These are phyloP conservation scores for Aspergillus cavernicola DNA, from an alignment of 495 filamentous ascomycete species.

Conservation along the genomic window DNA sequence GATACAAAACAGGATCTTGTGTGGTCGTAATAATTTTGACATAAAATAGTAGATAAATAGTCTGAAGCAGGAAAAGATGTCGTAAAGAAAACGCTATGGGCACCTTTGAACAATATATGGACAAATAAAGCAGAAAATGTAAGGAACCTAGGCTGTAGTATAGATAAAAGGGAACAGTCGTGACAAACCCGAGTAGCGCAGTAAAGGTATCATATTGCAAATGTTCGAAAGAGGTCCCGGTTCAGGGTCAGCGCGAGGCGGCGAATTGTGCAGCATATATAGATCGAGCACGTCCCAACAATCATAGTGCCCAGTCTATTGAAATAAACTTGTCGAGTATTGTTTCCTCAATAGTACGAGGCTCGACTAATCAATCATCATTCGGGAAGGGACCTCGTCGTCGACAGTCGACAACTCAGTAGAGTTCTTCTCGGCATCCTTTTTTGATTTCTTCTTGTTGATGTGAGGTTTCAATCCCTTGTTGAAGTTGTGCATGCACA, in stretches of 20 bases:
- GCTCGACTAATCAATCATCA: slow-evolving; percentile 77
- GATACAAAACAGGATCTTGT: slow-evolving; percentile 16
- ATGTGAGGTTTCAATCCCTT: slow-evolving; percentile 88
- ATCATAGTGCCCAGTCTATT: not conserved
- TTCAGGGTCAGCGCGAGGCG: slow-evolving; percentile 20
- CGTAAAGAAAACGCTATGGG: slow-evolving; percentile 20
- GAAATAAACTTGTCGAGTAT: not conserved
- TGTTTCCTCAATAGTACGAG: slow-evolving; percentile 1
- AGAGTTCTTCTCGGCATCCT: slow-evolving; percentile 72
- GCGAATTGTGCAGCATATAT: slow-evolving; percentile 15
- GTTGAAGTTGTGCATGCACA: slow-evolving; percentile 88
- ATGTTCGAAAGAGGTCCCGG: slow-evolving; percentile 25
- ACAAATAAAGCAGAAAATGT: slow-evolving; percentile 14
- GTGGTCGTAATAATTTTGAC: slow-evolving; percentile 21
- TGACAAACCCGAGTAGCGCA: slow-evolving; percentile 23
- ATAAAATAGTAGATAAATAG: slow-evolving; percentile 13
- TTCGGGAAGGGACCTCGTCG: slow-evolving; percentile 57
- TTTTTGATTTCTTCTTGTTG: slow-evolving; percentile 54
- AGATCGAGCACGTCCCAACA: slow-evolving; percentile 1
- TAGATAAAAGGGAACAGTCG: slow-evolving; percentile 24
- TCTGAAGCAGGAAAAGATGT: slow-evolving; percentile 2
- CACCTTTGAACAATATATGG: slow-evolving; percentile 21
- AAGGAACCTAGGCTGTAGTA: slow-evolving; percentile 18
- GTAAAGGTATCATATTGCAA: slow-evolving; percentile 38
- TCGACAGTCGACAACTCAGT: slow-evolving; percentile 60